Evolutionary conservation across 2,329 filamentous ascomycete genomes (phyloP).

Genomic region (Fusarium torulosum): DNA sequence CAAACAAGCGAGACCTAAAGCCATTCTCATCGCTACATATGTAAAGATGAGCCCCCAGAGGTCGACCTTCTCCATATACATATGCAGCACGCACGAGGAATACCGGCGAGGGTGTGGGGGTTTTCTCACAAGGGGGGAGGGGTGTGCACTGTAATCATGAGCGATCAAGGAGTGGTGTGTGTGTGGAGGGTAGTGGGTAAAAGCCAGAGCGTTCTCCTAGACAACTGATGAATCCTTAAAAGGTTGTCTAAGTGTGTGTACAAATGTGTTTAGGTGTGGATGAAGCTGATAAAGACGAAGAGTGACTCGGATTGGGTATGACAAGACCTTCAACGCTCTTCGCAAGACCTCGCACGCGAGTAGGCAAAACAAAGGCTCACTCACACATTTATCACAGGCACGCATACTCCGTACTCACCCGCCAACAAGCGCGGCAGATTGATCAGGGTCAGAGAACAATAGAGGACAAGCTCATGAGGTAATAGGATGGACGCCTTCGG

Average conservation of each 20-base stretch:
- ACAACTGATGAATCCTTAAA: conserved; percentile 42
- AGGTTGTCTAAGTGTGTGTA: conserved; percentile 33
- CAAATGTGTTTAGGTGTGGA: conserved; percentile 34
- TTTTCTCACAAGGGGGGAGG: conserved; percentile 28
- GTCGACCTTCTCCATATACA: conserved; percentile 45
- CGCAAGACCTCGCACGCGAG: conserved; percentile 23
- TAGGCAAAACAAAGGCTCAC: conserved; percentile 30
- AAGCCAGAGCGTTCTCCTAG: conserved; percentile 25
- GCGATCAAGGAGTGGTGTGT: conserved; percentile 38
- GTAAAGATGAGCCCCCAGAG: conserved; percentile 44
- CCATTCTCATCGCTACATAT: conserved; percentile 47
- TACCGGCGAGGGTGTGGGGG: conserved; percentile 45
- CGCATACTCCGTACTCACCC: conserved; percentile 24
- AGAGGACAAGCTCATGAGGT: conserved; percentile 17
- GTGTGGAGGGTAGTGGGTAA: conserved; percentile 44
- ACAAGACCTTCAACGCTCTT: conserved; percentile 40
- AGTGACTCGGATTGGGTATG: conserved; percentile 43
- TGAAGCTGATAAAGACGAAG: conserved; percentile 44
- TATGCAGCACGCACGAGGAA: conserved; percentile 46
- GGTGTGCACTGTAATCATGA: conserved; percentile 29
- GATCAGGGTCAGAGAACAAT: conserved; percentile 16
- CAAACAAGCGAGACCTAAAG: conserved; percentile 41
- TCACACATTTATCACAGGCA: conserved; percentile 15
- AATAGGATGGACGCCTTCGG: conserved; percentile 32
- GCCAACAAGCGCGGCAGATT: conserved; percentile 38